These are phyloP conservation scores for Hevea brasiliensis DNA, from an alignment of 345 rosid genomes.

Conservation along the genomic window DNA sequence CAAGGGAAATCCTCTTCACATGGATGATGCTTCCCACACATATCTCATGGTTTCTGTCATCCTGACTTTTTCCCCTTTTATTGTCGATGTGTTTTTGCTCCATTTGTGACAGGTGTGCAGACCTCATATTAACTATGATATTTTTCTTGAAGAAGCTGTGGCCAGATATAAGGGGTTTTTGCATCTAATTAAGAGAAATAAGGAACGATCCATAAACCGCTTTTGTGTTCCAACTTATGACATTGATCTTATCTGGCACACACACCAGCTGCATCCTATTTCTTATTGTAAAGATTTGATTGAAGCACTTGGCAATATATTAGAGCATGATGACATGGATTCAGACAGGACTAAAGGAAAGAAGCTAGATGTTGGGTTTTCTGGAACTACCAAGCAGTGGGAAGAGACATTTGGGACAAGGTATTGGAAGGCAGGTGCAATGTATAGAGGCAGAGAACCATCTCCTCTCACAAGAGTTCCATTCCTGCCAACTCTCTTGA, in stretches of 20 bases:
- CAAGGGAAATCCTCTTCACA: neutral
- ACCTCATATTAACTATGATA: constrained; percentile 51
- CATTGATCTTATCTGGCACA: constrained; percentile 95
- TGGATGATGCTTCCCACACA: neutral
- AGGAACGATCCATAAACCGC: constrained; percentile 55
- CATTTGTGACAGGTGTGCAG: constrained; percentile 65
- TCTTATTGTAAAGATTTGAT: constrained; percentile 67
- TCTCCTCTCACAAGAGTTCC: constrained; percentile 58
- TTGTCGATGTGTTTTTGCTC: constrained; percentile 6
- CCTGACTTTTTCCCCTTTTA: neutral
- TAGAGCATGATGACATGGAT: constrained; percentile 94
- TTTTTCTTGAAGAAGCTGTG: constrained; percentile 79
- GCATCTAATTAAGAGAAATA: constrained; percentile 73
- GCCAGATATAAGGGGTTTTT: constrained; percentile 91
- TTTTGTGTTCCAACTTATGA: constrained; percentile 97
- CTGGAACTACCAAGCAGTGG: constrained; percentile 81
- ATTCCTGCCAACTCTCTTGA: constrained; percentile 33
- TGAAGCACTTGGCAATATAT: constrained; percentile 60
- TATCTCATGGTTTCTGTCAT: constrained; percentile 8
- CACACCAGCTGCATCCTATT: constrained; percentile 86
- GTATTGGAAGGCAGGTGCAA: constrained; percentile 93
- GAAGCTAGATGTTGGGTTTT: constrained; percentile 83
- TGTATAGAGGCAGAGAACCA: constrained; percentile 79
- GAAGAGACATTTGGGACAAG: constrained; percentile 78
- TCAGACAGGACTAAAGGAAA: constrained; percentile 86